Evolutionary conservation across 352 stramenopile species (phyloP), one percentile per base, ranked within the genome.

Genomic region (Phytophthora ohioensis): DNA sequence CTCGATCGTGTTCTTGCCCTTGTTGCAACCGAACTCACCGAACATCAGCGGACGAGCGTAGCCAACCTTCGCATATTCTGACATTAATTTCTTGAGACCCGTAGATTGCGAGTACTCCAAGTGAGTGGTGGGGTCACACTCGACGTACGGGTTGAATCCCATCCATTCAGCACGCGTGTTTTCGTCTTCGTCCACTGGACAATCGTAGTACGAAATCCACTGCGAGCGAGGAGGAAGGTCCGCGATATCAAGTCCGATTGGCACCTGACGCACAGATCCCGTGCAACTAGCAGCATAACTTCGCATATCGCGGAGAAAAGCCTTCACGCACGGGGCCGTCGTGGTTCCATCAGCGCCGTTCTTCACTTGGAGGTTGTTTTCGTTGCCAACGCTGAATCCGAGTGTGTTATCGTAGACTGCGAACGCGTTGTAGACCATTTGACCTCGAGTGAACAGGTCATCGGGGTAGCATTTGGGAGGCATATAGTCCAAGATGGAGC

Each of bases 21-120:
- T 75, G 67, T 91, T 92, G 70, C 86, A 95, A 17, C 86, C 88
- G 64, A 89, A 95, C 64, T 95, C 88, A 42, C 83, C 82, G 59
- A 94, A 90, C 75, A 95, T 89, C 34, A 94, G 62, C 1, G 84
- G 83, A 1, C 78, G 78, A 38, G 79, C 71, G 59, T 91, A 91
- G 0, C 61, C 67, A 11, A 79, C 63, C 1, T 61, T 53, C 0
- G 53, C 58, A 69, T 92, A 95, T 34, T 91, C 85, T 3, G 63
- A 63, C 82, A 93, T 91, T 38, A 95, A 64, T 10, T 65, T 81
- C 35, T 87, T 67, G 5, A 93, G 67, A 0, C 85, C 88, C 8
- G 55, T 80, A 1, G 86, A 91, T 42, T 93, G 67, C 2, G 53
- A 75, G 68, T 91, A 93, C 57, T 80, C 67, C 0, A 65, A 64